phyloP scores from a whole-genome alignment of 2,329 filamentous ascomycete species.

The Thermochaetoides dissita region DNA sequence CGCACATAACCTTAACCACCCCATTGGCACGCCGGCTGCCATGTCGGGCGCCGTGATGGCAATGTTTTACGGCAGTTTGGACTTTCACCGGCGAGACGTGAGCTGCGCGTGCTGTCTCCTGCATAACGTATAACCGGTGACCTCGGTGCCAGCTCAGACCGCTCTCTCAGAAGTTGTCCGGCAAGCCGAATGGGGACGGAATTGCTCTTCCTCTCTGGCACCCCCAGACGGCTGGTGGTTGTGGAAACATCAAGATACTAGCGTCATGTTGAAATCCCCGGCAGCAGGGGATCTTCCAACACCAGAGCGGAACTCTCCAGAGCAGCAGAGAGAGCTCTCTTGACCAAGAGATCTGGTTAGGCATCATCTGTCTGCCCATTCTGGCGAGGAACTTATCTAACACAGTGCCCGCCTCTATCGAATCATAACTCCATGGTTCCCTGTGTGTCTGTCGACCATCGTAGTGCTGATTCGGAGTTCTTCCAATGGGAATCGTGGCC shows the following conservation, averaged over 20 bases:
- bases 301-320: not conserved
- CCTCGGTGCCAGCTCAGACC: no score
- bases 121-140: no score
- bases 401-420: not conserved
- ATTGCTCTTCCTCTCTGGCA: no score
- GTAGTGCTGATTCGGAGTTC: not conserved
- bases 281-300: not conserved
- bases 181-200: no score
- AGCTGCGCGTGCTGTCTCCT: no score
- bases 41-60: no score
- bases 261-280: not conserved
- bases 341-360: slow-evolving; percentile 5
- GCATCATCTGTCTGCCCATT: slow-evolving; percentile 3
- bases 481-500: not conserved
- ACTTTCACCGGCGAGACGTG: no score
- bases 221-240: no score
- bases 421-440: not conserved
- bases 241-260: no score
- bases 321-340: not conserved
- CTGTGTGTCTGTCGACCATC: not conserved
- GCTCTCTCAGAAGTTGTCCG: no score
- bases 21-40: not conserved
- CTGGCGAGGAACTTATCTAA: not conserved
- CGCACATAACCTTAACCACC: slow-evolving; percentile 1
- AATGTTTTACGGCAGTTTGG: no score